A percentile compares a stretch with the other conserved stretches of the same genome.
These are phyloP conservation scores for Amaranthus hypochondriacus DNA, from an alignment of 148 eudicot genomes.

Conservation along the genomic window DNA sequence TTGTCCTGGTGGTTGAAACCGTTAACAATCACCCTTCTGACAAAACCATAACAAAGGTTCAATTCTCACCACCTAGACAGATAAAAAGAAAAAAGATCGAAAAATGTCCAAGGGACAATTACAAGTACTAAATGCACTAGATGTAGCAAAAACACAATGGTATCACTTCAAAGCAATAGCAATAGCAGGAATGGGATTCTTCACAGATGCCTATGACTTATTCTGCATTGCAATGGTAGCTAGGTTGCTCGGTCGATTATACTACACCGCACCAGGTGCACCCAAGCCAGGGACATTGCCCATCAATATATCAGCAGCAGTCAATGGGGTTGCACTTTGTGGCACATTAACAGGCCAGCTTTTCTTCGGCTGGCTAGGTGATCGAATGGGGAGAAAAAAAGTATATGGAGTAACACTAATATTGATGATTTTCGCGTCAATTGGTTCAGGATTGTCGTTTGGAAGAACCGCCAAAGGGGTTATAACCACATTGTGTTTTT, in stretches of 20 bases:
- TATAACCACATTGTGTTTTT: conserved; percentile 42
- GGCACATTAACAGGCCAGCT: conserved; percentile 64
- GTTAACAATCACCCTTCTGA: too few relatives aligned
- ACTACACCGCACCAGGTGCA: conserved; percentile 32
- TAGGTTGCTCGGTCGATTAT: conserved; percentile 62
- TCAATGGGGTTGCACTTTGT: conserved; percentile 57
- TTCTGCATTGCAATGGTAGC: conserved; percentile 63
- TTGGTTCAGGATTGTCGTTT: conserved; percentile 54
- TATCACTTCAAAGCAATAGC: conserved; percentile 54
- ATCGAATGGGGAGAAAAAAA: conserved; percentile 53
- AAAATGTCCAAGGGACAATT: conserved; percentile 34
- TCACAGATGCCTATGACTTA: conserved; percentile 75
- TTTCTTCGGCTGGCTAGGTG: conserved; percentile 72
- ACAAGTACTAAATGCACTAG: conserved; percentile 53
- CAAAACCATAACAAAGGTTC: too few relatives aligned
- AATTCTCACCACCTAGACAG: neutral
- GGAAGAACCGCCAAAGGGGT: conserved; percentile 31
- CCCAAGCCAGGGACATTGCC: conserved; percentile 46
- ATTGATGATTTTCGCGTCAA: conserved; percentile 33
- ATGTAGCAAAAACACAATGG: conserved; percentile 37
- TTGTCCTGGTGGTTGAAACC: too few relatives aligned
- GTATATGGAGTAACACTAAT: conserved; percentile 55
- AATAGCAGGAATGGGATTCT: conserved; percentile 76
- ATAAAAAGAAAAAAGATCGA: too few relatives aligned
- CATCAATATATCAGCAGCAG: conserved; percentile 43